Evolutionary conservation across 1,139 yeast genomes (phyloP).

Genomic region (Debaryomyces fabryi): DNA sequence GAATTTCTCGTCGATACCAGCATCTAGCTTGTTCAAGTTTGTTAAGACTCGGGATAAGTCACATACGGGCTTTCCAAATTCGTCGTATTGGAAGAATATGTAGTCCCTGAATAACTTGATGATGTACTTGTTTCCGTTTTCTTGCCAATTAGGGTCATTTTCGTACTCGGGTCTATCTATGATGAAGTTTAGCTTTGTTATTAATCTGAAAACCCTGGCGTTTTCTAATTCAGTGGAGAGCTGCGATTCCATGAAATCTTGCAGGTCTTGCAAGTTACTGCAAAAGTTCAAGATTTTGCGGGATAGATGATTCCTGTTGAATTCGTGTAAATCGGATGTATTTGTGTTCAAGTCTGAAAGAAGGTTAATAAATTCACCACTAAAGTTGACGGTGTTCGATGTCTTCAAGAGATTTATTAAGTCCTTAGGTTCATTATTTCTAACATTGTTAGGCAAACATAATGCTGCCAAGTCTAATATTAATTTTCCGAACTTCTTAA

Average conservation of each 20-base stretch:
- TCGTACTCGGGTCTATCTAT: slow-evolving; percentile 73
- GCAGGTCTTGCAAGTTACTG: slow-evolving; percentile 57
- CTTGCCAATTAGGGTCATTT: slow-evolving; percentile 64
- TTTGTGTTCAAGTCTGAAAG: slow-evolving; percentile 19
- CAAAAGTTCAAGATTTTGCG: slow-evolving; percentile 46
- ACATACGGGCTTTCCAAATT: slow-evolving; percentile 71
- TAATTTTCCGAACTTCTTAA: slow-evolving; percentile 56
- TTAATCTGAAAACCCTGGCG: slow-evolving; percentile 78
- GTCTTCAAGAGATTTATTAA: slow-evolving; percentile 19
- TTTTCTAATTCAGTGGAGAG: slow-evolving; percentile 81
- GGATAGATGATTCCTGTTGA: slow-evolving; percentile 35
- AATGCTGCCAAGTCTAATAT: slow-evolving; percentile 57
- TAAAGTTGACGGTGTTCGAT: slow-evolving; percentile 22
- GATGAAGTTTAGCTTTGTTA: slow-evolving; percentile 79
- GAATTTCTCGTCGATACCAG: slow-evolving; percentile 84
- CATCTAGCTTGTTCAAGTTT: slow-evolving; percentile 85
- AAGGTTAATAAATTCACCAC: slow-evolving; percentile 26
- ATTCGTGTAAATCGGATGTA: slow-evolving; percentile 26
- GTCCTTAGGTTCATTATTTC: slow-evolving; percentile 17
- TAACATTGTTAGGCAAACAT: slow-evolving; percentile 35
- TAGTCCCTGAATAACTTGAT: slow-evolving; percentile 80
- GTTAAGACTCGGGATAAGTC: slow-evolving; percentile 83
- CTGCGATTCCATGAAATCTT: slow-evolving; percentile 69
- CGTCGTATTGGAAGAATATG: slow-evolving; percentile 83
- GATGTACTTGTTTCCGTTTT: slow-evolving; percentile 75